A percentile compares a stretch with the other conserved stretches of the same genome.
These are phyloP conservation scores for Mycena latifolia DNA, from an alignment of 768 basidiomycete species.

Conservation along the genomic window DNA sequence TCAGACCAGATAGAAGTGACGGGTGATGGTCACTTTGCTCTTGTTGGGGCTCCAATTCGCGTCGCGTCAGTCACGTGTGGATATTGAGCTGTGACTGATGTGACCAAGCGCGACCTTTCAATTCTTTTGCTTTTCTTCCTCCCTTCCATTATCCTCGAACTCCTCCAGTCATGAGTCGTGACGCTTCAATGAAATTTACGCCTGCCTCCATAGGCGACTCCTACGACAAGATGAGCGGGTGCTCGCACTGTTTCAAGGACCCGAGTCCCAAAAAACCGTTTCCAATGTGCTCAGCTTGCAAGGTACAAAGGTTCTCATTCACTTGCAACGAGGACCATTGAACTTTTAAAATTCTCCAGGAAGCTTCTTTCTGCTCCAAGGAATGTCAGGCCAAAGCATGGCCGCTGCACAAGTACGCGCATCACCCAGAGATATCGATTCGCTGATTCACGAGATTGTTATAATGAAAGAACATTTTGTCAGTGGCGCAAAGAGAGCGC, in stretches of 20 bases:
- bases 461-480: slow-evolving; percentile 22
- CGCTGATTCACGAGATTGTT: background rate
- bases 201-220: slow-evolving; percentile 26
- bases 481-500: slow-evolving; percentile 13
- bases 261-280: slow-evolving; percentile 8
- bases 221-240: slow-evolving; percentile 25
- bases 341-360: background rate
- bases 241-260: slow-evolving; percentile 11
- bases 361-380: slow-evolving; percentile 24
- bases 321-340: background rate
- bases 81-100: too few relatives aligned
- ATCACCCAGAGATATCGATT: background rate
- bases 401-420: background rate
- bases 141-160: too few relatives aligned
- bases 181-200: slow-evolving; percentile 20
- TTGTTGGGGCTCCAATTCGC: too few relatives aligned
- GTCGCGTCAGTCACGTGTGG: too few relatives aligned
- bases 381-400: slow-evolving; percentile 25
- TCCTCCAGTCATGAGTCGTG: slow-evolving; percentile 23
- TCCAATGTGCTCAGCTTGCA: slow-evolving; percentile 18
- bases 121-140: too few relatives aligned
- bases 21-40: too few relatives aligned
- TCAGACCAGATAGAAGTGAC: too few relatives aligned
- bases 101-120: too few relatives aligned
- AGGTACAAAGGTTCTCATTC: slow-evolving; percentile 5